Evolutionary conservation across 148 eudicot species (phyloP).

Genomic region (Nepenthes mirabilis): DNA sequence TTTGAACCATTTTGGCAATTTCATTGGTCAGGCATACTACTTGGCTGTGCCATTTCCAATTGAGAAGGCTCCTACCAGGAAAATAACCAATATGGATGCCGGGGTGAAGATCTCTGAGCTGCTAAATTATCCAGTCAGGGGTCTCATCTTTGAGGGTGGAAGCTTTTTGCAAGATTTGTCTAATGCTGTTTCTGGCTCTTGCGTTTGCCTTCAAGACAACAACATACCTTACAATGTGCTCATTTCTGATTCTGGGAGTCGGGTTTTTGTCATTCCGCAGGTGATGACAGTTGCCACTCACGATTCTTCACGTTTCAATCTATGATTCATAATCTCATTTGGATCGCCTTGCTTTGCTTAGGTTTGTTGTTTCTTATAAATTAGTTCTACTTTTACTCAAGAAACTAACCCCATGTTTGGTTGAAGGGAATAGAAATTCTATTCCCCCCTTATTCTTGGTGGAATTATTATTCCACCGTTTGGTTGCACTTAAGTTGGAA

Average conservation of each 20-base stretch:
- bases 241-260: conserved; percentile 66
- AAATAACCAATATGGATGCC: conserved; percentile 22
- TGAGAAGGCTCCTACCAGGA: conserved; percentile 65
- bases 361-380: too few species aligned
- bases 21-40: conserved; percentile 55
- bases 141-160: conserved; percentile 77
- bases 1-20: neutral
- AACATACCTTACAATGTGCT: conserved; percentile 83
- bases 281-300: conserved; percentile 14
- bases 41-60: conserved; percentile 65
- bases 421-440: too few species aligned
- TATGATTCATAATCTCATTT: too few species aligned
- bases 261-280: conserved; percentile 81
- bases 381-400: too few species aligned
- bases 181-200: conserved; percentile 49
- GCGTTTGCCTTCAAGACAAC: conserved; percentile 75
- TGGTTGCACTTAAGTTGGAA: too few species aligned
- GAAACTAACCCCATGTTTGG: too few species aligned
- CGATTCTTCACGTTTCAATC: too few species aligned
- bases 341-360: too few species aligned
- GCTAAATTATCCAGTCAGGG: conserved; percentile 65
- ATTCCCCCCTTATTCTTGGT: too few species aligned
- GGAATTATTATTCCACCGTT: too few species aligned
- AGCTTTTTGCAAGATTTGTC: conserved; percentile 38
- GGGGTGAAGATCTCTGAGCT: conserved; percentile 53